Evolutionary conservation across 1,284 basidiomycete species (phyloP), one percentile per base, ranked within the genome.

Genomic region (Ceratobasidium sp.): DNA sequence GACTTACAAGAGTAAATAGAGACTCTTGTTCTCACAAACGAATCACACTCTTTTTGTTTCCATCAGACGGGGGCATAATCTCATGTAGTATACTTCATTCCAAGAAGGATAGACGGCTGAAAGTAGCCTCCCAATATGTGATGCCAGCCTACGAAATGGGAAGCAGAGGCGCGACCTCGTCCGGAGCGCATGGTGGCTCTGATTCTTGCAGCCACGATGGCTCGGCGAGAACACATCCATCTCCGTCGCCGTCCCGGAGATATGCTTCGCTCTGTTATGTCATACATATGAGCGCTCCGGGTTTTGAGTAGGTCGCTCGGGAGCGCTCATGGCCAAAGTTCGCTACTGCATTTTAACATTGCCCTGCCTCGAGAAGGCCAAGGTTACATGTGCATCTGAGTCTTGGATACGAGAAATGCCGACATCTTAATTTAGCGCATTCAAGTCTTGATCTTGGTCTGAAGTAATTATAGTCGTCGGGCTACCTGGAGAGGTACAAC

Each of bases 361-460:
- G 57, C 35, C 57, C 57, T 60, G 57, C 57, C 57, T 35, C 57
- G 33, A 35, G 57, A 60, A 60, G 23, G 23, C n/a, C 54, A 8
- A 23, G 54, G 23, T 55, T 8, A 38, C 8, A 38, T 38, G 18
- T 10, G 5, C 23, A 54, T 5, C 52, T 54, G 16, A 4, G 27
- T 35, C 35, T 1, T 50, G n/a, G n/a, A 50, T n/a, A 18, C 12
- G n/a, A 14, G 2, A 14, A 14, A 14, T n/a, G 48, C 18, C 20
- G 35, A 35, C 8, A 33, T 2, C 57, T 20, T 35, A 3, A 35
- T 35, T 60, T 60, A 12, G 35, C 57, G 35, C 35, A 14, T 35
- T 10, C 27, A 4, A 5, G 57, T 23, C n/a, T 7, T 30, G 8
- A 30, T 3, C 12, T 14, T 35, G 35, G 57, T 33, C 23, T 23